Evolutionary conservation across 148 eudicot genomes (phyloP).

Genomic region (Rhododendron vialii): DNA sequence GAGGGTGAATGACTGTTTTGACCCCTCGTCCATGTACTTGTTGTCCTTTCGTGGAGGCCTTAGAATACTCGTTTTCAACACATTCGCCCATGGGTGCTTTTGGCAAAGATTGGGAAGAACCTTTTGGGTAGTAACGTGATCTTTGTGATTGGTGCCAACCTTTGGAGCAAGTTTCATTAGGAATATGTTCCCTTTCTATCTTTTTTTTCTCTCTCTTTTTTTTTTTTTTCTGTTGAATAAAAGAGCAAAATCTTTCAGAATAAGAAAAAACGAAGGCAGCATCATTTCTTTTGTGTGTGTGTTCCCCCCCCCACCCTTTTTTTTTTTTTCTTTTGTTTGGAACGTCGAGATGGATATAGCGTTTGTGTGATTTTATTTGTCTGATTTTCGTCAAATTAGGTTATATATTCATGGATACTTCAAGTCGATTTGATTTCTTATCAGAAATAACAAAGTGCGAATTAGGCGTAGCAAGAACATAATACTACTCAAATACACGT

Average conservation of each 20-base stretch:
- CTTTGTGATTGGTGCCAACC: neutral
- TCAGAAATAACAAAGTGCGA: neutral
- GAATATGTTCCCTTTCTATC: neutral
- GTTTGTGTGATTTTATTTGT: neutral
- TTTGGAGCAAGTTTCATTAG: neutral
- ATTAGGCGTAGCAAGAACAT: neutral
- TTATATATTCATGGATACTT: neutral
- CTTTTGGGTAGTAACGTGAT: neutral
- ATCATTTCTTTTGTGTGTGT: neutral
- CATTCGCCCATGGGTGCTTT: neutral
- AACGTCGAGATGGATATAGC: neutral
- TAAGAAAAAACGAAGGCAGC: neutral
- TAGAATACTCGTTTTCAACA: neutral
- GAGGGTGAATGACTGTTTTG: neutral
- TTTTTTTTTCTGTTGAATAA: neutral
- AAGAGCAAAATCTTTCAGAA: no score
- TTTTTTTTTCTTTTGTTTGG: neutral
- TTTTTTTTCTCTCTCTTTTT: accelerated
- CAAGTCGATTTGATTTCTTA: neutral
- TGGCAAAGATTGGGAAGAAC: neutral
- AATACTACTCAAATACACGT: neutral
- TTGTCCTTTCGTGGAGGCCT: neutral
- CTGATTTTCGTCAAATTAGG: neutral
- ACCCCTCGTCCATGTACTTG: neutral
- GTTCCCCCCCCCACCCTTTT: neutral